Conservation (phyloP, 305 asterid species). For the Fraxinus paxiana region DNA sequence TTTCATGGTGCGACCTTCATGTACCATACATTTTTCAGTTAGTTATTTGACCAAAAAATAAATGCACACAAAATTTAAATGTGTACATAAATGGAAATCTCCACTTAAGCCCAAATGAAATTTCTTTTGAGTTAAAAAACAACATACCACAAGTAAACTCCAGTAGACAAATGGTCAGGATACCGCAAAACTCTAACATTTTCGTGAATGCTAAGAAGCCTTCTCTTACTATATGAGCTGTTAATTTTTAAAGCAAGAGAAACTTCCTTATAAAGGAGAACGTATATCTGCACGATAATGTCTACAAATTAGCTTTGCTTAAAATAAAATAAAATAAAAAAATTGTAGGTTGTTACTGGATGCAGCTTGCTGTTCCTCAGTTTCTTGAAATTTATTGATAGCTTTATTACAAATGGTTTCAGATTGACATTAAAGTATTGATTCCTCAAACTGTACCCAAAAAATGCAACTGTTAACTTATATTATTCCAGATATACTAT, state of each 20-base stretch:
- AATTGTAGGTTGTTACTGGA: not conserved
- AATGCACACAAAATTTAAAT: not conserved
- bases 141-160: slow-evolving; percentile 78
- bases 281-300: slow-evolving; percentile 58
- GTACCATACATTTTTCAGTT: slow-evolving; percentile 3
- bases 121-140: slow-evolving; percentile 14
- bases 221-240: slow-evolving; percentile 75
- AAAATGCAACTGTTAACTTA: not conserved
- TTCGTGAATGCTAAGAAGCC: slow-evolving; percentile 77
- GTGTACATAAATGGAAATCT: not conserved
- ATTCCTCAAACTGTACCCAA: not conserved
- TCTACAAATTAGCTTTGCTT: not conserved
- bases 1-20: slow-evolving; percentile 94
- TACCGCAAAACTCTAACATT: slow-evolving; percentile 77
- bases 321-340: not conserved
- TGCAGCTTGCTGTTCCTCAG: not conserved
- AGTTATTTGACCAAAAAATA: not conserved
- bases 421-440: not conserved
- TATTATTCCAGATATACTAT: not conserved
- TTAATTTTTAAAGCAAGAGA: slow-evolving; percentile 85
- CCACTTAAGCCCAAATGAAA: slow-evolving; percentile 1
- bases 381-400: slow-evolving; percentile 7
- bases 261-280: slow-evolving; percentile 96
- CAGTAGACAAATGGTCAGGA: slow-evolving; percentile 80
- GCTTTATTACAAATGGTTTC: not conserved